A percentile compares a stretch with the other conserved stretches of the same genome.
Conservation (phyloP, 2,329 filamentous ascomycete genomes). For the Aureobasidium musti region DNA sequence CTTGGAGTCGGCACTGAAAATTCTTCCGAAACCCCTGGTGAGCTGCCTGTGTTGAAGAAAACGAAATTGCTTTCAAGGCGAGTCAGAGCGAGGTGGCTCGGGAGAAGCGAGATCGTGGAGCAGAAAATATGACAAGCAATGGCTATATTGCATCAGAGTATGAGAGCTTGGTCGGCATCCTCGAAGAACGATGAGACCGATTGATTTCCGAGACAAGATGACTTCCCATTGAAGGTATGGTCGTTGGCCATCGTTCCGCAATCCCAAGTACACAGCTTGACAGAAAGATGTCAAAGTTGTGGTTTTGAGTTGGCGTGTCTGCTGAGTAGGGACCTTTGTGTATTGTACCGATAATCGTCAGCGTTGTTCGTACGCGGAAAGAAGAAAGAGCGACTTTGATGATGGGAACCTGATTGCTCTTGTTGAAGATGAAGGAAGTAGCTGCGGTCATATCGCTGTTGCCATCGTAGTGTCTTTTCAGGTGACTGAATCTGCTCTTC, state of each 20-base stretch:
- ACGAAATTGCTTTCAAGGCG: no score
- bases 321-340: neutral
- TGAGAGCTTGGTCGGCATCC: neutral
- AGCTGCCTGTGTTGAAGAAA: neutral
- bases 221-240: neutral
- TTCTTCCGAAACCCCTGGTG: neutral
- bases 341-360: neutral
- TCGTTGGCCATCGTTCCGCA: neutral
- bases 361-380: neutral
- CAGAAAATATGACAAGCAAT: neutral
- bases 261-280: neutral
- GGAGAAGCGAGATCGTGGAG: neutral
- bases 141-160: neutral
- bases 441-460: neutral
- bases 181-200: no score
- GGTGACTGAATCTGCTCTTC: neutral
- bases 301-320: neutral
- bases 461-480: neutral
- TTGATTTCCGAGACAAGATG: no score
- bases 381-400: neutral
- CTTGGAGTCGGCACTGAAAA: no score
- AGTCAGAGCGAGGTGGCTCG: neutral
- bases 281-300: neutral
- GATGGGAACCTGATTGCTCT: neutral
- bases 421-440: neutral